Evolutionary conservation across 306 rosid species (phyloP).

Genomic region (Erythrophleum fordii): DNA sequence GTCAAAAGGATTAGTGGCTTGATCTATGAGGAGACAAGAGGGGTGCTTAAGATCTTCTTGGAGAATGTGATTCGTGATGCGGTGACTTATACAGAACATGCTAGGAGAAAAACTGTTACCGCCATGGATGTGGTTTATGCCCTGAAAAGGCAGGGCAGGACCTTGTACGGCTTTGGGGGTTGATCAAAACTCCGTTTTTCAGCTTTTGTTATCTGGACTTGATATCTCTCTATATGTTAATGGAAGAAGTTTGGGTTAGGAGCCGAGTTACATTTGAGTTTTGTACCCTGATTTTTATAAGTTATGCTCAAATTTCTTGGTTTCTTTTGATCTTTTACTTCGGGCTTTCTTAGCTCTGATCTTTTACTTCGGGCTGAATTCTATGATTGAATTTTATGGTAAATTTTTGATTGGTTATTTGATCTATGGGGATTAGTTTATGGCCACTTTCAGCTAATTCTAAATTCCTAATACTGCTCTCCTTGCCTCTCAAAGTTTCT

Average conservation of each 20-base stretch:
- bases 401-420: no score
- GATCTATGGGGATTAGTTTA: no score
- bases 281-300: no score
- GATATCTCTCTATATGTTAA: neutral
- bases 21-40: neutral
- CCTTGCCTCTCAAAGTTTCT: no score
- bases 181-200: neutral
- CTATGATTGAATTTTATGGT: no score
- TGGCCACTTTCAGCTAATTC: no score
- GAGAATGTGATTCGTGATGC: constrained; percentile 1
- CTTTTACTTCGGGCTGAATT: no score
- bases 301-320: no score
- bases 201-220: no score
- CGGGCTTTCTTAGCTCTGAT: no score
- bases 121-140: constrained; percentile 2
- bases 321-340: no score
- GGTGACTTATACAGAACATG: neutral
- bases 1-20: neutral
- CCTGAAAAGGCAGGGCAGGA: neutral
- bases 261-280: neutral
- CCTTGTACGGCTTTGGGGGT: constrained; percentile 4
- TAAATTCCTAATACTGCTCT: no score
- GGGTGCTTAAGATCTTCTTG: neutral
- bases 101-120: neutral
- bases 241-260: neutral